Conservation (phyloP, 176 grass and related monocot genomes). For the Thalia dealbata region DNA sequence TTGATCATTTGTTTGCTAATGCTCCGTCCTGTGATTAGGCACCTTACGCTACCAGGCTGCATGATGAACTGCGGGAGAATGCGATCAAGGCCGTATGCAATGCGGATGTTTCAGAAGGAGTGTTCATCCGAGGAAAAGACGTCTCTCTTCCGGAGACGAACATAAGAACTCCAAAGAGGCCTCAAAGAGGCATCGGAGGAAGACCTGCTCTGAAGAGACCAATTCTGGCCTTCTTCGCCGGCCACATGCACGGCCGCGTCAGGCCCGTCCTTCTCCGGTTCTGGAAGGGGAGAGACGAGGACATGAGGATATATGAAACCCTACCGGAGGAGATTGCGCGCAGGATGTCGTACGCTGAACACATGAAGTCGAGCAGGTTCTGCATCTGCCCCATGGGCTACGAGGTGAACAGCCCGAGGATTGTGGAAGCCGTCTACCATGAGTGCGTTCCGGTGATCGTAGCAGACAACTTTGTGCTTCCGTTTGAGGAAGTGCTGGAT, state of each 20-base stretch:
- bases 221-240: constrained; percentile 79
- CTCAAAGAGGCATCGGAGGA: constrained; percentile 50
- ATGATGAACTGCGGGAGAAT: constrained; percentile 55
- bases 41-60: constrained; percentile 65
- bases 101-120: constrained; percentile 60
- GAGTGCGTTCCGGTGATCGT: constrained; percentile 86
- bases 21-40: constrained; percentile 18
- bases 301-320: constrained; percentile 50
- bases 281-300: constrained; percentile 53
- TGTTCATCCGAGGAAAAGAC: constrained; percentile 70
- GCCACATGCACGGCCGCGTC: constrained; percentile 88
- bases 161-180: constrained; percentile 57
- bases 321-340: constrained; percentile 40
- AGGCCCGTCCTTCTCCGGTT: constrained; percentile 54
- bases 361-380: constrained; percentile 86
- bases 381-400: constrained; percentile 93
- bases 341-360: constrained; percentile 57
- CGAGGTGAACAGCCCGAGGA: constrained; percentile 88
- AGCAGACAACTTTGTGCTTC: constrained; percentile 75
- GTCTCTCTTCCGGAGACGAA: constrained; percentile 86
- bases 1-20: not conserved
- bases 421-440: constrained; percentile 79
- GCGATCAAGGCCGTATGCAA: constrained; percentile 86
- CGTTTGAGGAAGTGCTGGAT: constrained; percentile 57
- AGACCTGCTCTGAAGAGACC: constrained; percentile 45